Percentiles rank a stretch among this genome's conserved stretches.
These are phyloP conservation scores for Sanghuangporus sanghuang DNA, from an alignment of 1,284 basidiomycete species.

Conservation along the genomic window DNA sequence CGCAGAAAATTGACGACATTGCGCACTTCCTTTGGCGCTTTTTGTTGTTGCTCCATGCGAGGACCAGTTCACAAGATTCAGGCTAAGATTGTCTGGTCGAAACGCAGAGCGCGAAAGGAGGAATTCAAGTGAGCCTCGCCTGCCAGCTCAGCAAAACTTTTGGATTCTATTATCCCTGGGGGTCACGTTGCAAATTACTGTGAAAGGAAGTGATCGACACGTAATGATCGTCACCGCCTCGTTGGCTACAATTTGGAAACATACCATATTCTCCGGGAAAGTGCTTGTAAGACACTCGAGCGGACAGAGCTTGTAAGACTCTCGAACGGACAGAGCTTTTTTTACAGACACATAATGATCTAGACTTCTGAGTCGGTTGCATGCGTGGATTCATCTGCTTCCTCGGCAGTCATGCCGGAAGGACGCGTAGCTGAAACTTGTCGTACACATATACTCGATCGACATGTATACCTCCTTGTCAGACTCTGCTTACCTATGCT, in stretches of 20 bases:
- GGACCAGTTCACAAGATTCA: not conserved
- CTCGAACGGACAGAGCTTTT: too few relatives aligned
- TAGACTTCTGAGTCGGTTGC: not conserved
- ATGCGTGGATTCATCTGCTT: not conserved
- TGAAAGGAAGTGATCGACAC: not conserved
- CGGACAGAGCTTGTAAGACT: too few relatives aligned
- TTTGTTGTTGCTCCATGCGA: conserved; percentile 37
- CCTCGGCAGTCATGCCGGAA: not conserved
- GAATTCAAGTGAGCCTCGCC: not conserved
- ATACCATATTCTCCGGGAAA: too few relatives aligned
- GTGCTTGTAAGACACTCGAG: too few relatives aligned
- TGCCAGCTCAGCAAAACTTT: not conserved
- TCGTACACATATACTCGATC: not conserved
- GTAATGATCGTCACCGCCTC: not conserved
- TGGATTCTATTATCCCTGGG: not conserved
- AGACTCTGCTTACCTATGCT: too few relatives aligned
- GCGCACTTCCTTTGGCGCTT: conserved; percentile 71
- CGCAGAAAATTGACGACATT: conserved; percentile 84
- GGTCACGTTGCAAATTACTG: not conserved
- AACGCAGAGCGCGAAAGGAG: not conserved
- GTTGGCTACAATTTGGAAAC: too few relatives aligned
- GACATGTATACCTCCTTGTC: too few relatives aligned
- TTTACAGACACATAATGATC: too few relatives aligned
- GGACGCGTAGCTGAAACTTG: not conserved
- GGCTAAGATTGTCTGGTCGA: not conserved